Percentiles rank a stretch among this genome's conserved stretches.
Conservation (phyloP, 2,329 filamentous ascomycete species). For the Neoascochyta sp. region DNA sequence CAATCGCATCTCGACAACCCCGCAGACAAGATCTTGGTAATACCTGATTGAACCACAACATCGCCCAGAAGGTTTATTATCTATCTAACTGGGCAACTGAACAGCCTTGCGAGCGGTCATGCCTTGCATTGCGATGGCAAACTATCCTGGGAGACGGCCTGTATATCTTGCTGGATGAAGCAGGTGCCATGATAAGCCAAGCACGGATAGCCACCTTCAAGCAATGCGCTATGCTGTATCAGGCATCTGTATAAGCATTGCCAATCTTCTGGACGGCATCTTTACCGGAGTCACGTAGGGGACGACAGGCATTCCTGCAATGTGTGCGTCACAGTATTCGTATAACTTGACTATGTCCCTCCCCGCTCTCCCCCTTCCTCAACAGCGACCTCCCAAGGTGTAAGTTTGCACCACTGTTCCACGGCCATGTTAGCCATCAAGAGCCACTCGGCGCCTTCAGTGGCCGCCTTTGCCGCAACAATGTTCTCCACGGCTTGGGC, state of each 20-base stretch:
- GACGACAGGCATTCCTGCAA: conserved; percentile 2
- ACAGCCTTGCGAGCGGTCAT: too few relatives aligned
- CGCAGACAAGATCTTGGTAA: too few relatives aligned
- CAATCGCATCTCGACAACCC: too few relatives aligned
- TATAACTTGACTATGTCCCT: background rate
- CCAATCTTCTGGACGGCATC: conserved; percentile 8
- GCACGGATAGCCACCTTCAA: conserved; percentile 6
- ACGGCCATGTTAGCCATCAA: conserved; percentile 3
- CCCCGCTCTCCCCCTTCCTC: background rate
- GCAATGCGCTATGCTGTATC: conserved; percentile 16
- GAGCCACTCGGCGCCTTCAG: conserved; percentile 6
- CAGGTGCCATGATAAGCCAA: conserved; percentile 27
- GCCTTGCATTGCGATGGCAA: too few relatives aligned
- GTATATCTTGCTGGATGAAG: conserved; percentile 15
- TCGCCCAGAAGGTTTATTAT: too few relatives aligned
- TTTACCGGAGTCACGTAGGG: conserved; percentile 14
- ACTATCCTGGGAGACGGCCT: too few relatives aligned
- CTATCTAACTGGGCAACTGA: too few relatives aligned
- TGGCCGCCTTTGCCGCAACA: conserved; percentile 14
- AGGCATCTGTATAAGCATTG: conserved; percentile 22
- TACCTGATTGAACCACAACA: too few relatives aligned
- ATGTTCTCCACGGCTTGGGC: conserved; percentile 16
- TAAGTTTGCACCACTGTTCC: background rate
- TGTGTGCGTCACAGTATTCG: background rate
- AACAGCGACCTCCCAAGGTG: conserved; percentile 1